A percentile compares a stretch with the other conserved stretches of the same genome.
Conservation (phyloP, 768 basidiomycete genomes). For the Strobilomyces confusus region DNA sequence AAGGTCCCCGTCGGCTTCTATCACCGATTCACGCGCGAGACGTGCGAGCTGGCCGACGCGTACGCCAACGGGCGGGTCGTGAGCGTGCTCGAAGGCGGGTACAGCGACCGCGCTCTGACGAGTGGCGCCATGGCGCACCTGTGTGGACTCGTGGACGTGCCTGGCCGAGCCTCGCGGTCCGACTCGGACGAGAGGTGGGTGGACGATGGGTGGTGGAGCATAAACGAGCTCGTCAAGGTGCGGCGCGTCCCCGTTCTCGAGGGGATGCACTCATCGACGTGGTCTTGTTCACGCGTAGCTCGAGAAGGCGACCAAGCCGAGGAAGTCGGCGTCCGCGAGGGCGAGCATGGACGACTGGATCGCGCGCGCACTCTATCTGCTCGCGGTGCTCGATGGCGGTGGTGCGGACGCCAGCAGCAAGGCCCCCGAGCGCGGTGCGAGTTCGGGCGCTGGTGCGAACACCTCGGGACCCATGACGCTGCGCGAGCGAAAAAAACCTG, state of each 20-base stretch:
- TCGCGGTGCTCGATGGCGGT: conserved; percentile 5
- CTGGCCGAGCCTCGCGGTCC: background rate
- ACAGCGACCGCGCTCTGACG: conserved; percentile 83
- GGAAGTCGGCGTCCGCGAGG: conserved; percentile 38
- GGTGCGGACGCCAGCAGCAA: background rate
- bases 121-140: conserved; percentile 85
- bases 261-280: no score
- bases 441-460: background rate
- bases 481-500: conserved; percentile 42
- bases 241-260: background rate
- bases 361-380: conserved; percentile 41
- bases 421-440: conserved; percentile 1
- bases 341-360: conserved; percentile 51
- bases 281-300: conserved; percentile 41
- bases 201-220: conserved; percentile 60
- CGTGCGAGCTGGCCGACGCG: conserved; percentile 55
- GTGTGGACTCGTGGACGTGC: conserved; percentile 49
- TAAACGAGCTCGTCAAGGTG: conserved; percentile 58
- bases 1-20: conserved; percentile 87
- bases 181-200: conserved; percentile 19
- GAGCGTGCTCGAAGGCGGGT: conserved; percentile 93
- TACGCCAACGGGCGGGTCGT: conserved; percentile 70
- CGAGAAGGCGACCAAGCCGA: conserved; percentile 61
- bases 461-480: conserved; percentile 38
- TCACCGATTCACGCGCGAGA: conserved; percentile 74